Conservation (phyloP, 2,329 filamentous ascomycete genomes). For the Peltaster fructicola region DNA sequence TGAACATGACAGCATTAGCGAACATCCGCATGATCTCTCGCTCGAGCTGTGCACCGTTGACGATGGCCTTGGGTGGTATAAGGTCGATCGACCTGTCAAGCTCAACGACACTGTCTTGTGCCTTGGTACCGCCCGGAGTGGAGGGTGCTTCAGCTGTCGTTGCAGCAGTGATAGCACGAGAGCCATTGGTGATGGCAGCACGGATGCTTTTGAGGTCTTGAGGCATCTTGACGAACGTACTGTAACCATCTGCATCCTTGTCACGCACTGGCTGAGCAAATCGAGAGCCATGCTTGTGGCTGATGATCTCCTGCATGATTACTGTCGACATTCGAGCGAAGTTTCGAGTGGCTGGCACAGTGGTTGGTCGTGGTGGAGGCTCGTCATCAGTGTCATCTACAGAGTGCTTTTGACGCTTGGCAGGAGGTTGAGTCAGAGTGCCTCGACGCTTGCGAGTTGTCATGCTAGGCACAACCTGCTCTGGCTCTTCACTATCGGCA, state of each 20-base stretch:
- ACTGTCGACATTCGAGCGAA: constrained; percentile 30
- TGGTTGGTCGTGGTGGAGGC: constrained; percentile 13
- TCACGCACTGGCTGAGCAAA: constrained; percentile 32
- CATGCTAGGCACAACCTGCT: constrained; percentile 9
- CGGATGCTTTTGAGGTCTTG: constrained; percentile 35
- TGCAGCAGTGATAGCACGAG: constrained; percentile 40
- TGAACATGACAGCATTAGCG: constrained; percentile 97
- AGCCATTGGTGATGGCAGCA: constrained; percentile 29
- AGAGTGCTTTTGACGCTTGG: constrained; percentile 23
- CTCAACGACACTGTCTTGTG: constrained; percentile 27
- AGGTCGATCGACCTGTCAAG: constrained; percentile 59
- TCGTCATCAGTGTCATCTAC: constrained; percentile 7
- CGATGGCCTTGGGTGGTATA: constrained; percentile 71
- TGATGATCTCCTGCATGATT: constrained; percentile 33
- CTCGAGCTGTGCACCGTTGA: constrained; percentile 84
- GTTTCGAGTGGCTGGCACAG: constrained; percentile 29
- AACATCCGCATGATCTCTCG: constrained; percentile 94
- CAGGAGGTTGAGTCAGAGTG: constrained; percentile 17
- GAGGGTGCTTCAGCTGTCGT: constrained; percentile 4
- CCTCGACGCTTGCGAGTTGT: constrained; percentile 18
- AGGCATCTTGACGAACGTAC: constrained; percentile 33
- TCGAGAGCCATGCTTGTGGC: constrained; percentile 34
- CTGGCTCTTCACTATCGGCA: constrained; percentile 23
- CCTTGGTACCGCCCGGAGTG: constrained; percentile 3
- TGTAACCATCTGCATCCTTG: constrained; percentile 33